phyloP scores from a whole-genome alignment of 2,329 filamentous ascomycete genomes.

The Fusarium anthophilum region DNA sequence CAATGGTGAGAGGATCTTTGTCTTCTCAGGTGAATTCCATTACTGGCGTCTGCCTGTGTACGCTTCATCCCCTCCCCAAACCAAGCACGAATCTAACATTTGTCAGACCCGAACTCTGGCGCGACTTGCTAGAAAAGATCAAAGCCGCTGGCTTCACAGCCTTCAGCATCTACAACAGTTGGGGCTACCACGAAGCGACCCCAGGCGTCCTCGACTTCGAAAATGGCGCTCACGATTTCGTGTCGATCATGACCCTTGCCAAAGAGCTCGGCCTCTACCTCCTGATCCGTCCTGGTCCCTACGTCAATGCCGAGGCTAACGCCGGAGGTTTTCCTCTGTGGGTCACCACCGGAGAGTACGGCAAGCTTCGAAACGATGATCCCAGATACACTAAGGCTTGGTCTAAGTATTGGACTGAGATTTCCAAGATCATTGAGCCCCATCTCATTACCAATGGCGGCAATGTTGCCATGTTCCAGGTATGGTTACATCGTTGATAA shows the following conservation, averaged over 20 bases:
- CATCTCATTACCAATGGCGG: slow-evolving; percentile 67
- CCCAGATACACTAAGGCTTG: slow-evolving; percentile 62
- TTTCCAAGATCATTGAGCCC: slow-evolving; percentile 60
- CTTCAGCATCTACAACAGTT: slow-evolving; percentile 55
- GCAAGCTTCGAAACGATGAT: slow-evolving; percentile 62
- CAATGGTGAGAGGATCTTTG: slow-evolving; percentile 53
- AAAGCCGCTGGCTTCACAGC: slow-evolving; percentile 55
- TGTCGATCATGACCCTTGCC: slow-evolving; percentile 57
- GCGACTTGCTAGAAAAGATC: slow-evolving; percentile 54
- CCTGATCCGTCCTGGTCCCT: slow-evolving; percentile 64
- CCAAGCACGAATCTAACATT: not conserved
- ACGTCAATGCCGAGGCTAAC: slow-evolving; percentile 71
- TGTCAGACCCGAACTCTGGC: slow-evolving; percentile 49
- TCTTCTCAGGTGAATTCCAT: slow-evolving; percentile 56
- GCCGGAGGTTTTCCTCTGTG: slow-evolving; percentile 71
- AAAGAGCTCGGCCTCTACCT: slow-evolving; percentile 58
- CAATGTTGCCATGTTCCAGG: slow-evolving; percentile 61
- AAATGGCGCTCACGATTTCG: slow-evolving; percentile 56
- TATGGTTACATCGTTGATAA: not conserved
- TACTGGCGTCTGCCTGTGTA: slow-evolving; percentile 56
- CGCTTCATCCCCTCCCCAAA: not conserved
- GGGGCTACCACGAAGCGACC: slow-evolving; percentile 52
- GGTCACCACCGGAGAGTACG: slow-evolving; percentile 69
- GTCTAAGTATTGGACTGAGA: slow-evolving; percentile 61
- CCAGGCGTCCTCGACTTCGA: slow-evolving; percentile 45